A percentile compares a stretch with the other conserved stretches of the same genome.
Conservation (phyloP, 129 eudicot species). For the Saposhnikovia divaricata region DNA sequence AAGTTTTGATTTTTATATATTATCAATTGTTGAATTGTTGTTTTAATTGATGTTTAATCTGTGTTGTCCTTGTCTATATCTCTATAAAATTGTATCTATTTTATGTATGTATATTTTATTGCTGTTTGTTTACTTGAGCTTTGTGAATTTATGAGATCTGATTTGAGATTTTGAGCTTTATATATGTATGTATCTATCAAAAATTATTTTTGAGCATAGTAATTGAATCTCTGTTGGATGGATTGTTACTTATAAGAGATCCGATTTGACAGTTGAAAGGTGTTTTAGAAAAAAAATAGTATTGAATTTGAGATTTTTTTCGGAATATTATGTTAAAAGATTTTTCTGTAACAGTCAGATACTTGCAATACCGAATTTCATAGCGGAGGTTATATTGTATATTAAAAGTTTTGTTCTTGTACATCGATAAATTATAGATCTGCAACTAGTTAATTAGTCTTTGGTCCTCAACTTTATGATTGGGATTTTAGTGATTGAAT, state of each 20-base stretch:
- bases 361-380: background rate
- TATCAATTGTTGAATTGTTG: background rate
- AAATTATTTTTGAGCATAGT: background rate
- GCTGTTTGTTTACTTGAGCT: background rate
- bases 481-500: background rate
- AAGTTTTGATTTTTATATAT: background rate
- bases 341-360: background rate
- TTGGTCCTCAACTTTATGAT: background rate
- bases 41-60: background rate
- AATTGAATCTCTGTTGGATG: background rate
- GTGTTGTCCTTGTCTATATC: background rate
- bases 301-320: background rate
- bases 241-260: background rate
- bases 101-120: background rate
- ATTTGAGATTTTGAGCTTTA: background rate
- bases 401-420: background rate
- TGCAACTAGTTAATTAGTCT: background rate
- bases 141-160: background rate
- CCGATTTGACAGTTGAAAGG: background rate
- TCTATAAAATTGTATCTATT: background rate
- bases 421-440: background rate
- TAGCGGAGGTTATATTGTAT: background rate
- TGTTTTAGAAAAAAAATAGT: background rate
- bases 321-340: background rate
- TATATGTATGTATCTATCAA: background rate